phyloP scores from a whole-genome alignment of 148 eudicot genomes.

The Rhododendron mucronatum region DNA sequence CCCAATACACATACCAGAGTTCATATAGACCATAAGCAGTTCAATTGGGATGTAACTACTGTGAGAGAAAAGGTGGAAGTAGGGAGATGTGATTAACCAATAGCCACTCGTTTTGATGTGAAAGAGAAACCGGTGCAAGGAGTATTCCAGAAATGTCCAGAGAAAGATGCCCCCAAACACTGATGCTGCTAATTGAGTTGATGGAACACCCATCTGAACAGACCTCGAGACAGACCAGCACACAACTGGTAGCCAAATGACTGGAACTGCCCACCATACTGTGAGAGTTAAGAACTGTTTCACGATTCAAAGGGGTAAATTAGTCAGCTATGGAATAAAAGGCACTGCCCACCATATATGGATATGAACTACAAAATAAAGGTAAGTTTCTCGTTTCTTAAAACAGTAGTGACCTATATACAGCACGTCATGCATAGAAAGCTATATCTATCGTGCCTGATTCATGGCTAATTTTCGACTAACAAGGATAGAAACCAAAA shows the following conservation, averaged over 20 bases:
- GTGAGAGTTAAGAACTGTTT: conserved; percentile 67
- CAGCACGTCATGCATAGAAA: background rate
- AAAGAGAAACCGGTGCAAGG: conserved; percentile 79
- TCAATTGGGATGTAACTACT: background rate
- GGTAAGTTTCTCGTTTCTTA: background rate
- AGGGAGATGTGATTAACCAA: conserved; percentile 37
- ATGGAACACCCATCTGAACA: conserved; percentile 43
- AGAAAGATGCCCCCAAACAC: conserved; percentile 51
- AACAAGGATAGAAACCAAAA: background rate
- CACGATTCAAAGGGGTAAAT: background rate
- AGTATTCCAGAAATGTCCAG: conserved; percentile 81
- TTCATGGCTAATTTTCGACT: background rate
- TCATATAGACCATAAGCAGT: background rate
- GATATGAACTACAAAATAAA: background rate
- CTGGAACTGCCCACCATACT: conserved; percentile 79
- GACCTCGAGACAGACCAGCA: conserved; percentile 49
- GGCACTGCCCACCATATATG: background rate
- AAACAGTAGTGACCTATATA: background rate
- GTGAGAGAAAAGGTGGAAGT: background rate
- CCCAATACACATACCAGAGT: background rate
- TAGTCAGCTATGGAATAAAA: background rate
- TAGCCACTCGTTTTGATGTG: conserved; percentile 79
- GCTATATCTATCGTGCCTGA: background rate
- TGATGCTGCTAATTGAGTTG: conserved; percentile 38
- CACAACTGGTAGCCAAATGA: conserved; percentile 81